Base-by-base conservation (phyloP, 805 yeast genomes). In the Pichia cabralensis region DNA sequence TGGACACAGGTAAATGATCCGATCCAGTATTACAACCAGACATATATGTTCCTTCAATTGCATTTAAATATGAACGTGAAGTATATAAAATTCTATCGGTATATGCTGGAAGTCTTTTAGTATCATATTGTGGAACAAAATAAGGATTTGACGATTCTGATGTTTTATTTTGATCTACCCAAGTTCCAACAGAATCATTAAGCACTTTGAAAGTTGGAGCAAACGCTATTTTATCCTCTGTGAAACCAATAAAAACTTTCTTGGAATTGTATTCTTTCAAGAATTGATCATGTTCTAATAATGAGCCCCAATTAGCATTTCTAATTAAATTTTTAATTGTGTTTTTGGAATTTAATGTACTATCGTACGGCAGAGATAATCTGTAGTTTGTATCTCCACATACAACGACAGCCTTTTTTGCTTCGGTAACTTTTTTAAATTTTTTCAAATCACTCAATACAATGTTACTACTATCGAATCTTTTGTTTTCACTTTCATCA, bases 331-430 rank as follows among this genome's bases (percentile, higher is more conserved):
- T 22, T 15, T 39, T 25, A 15, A 42, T 27, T 22, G 24, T 22
- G n/a, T 33, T 18, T 26, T 31, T 28, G 8, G 39, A 35, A 18
- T 52, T 54, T 6, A 30, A n/a, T n/a, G n/a, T n/a, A n/a, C n/a
- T n/a, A n/a, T n/a, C n/a, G n/a, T n/a, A n/a, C 1, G 39, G 41
- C 8, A 36, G 17, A 9, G 48, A 45, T 0, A 60, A 47, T 31
- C 81, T 56, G 44, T 70, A 74, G 45, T 75, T 74, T 37, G 74
- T 49, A 44, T 74, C 81, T 7, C 81, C 81, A 20, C 65, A 56
- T 10, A 68, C 50, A 16, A 74, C 49, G 0, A 62, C 50, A 36
- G 15, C 57, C 43, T 22, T 51, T 43, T 8, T 43, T 31, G 15
- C 47, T 33, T 15, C 32, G 11, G 29, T 13, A 19, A 27, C 24